Evolutionary conservation across 176 grass and related monocot genomes (phyloP).

Genomic region (Puya raimondii): DNA sequence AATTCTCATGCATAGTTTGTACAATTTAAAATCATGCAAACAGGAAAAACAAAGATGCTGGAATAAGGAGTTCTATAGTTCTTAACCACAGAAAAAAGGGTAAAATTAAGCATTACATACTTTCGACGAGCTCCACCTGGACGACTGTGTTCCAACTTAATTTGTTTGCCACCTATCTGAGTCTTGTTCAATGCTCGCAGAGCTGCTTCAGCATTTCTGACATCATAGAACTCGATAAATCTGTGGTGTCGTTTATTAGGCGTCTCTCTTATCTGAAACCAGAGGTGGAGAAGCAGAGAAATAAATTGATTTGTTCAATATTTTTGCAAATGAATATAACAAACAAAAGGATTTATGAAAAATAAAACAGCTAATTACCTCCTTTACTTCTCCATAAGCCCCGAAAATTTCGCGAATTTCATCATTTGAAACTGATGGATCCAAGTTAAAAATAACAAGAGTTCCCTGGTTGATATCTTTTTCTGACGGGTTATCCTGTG

Average conservation of each 20-base stretch:
- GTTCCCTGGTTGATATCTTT: constrained; percentile 66
- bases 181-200: constrained; percentile 41
- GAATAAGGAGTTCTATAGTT: too few relatives aligned
- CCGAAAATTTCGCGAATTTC: constrained; percentile 43
- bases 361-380: constrained; percentile 17
- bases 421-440: constrained; percentile 49
- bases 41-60: neutral
- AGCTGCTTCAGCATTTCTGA: constrained; percentile 45
- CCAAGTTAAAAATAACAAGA: constrained; percentile 59
- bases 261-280: constrained; percentile 44
- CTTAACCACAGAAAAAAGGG: neutral
- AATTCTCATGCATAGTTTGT: too few relatives aligned
- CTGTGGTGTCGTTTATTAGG: constrained; percentile 48
- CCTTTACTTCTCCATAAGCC: constrained; percentile 51
- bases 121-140: constrained; percentile 52
- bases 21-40: neutral
- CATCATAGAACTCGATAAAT: constrained; percentile 58
- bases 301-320: neutral
- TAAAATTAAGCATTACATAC: constrained; percentile 5
- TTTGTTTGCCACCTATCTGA: constrained; percentile 45
- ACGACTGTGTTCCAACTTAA: constrained; percentile 46
- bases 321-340: neutral
- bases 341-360: neutral
- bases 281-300: neutral
- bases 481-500: constrained; percentile 48